Evolutionary conservation across 2,329 filamentous ascomycete species (phyloP), one percentile per base, ranked within the genome.

Genomic region (Aspergillus sp.): DNA sequence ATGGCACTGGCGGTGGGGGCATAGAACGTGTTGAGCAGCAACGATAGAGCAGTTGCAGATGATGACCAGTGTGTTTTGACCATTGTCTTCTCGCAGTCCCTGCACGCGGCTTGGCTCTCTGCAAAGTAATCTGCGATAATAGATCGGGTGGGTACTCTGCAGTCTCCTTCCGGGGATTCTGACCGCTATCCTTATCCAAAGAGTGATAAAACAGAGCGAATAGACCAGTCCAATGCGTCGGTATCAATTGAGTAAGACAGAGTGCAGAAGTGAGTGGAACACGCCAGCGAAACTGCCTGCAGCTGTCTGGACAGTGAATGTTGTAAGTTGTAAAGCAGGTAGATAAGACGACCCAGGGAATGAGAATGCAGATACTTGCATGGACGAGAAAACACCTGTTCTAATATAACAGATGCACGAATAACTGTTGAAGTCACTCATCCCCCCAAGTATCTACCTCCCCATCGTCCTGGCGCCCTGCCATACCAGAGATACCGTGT

Each of bases 1-100:
- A 87, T 78, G 30, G 84, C 81, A 45, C 65, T 62, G 51, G 70
- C 72, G 12, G 68, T 59, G 70, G 68, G 61, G 36, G 62, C 64
- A 51, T 72, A 69, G 45, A 74, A 61, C 57, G 67, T 64, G 30
- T 69, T 67, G 55, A 74, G 57, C 57, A 75, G 63, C 63, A 71
- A 62, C 39, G 59, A 47, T 5, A 55, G 39, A 12, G 53, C 30
- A 15, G 53, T 32, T 17, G 41, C 39, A 28, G 53, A 55, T 25
- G 39, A 39, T 19, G 53, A 55, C 39, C 41, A 36, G 53, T 25
- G 39, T 55, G 41, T 21, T 45, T 21, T 30, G 21, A 43, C 43
- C 30, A 19, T 55, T 23, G 19, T 21, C 19, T 13, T 15, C 21
- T 25, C 12, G 12, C 8, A 9, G 17, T 23, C 23, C 15, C 23